Evolutionary conservation across 192 early-diverging fungal genomes (phyloP).

Genomic region (Jimgerdemannia lactiflua): DNA sequence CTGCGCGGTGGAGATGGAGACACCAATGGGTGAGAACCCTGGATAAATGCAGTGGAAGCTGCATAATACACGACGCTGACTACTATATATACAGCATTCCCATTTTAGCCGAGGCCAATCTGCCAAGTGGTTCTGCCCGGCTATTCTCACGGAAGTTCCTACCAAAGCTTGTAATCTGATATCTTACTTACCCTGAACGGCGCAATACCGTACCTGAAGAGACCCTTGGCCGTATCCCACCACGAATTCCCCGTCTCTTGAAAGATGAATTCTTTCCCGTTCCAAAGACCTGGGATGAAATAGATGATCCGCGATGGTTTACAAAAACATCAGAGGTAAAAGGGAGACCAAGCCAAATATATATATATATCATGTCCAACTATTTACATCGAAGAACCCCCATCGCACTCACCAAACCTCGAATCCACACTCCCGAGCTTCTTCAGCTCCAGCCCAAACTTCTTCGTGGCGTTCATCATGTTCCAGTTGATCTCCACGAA

Average conservation of each 20-base stretch:
- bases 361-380: too few relatives aligned
- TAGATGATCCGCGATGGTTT: too few relatives aligned
- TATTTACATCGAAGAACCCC: too few relatives aligned
- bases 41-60: too few relatives aligned
- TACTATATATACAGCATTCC: too few relatives aligned
- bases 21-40: neutral
- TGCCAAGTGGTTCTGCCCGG: too few relatives aligned
- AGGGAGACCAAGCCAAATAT: too few relatives aligned
- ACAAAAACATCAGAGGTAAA: too few relatives aligned
- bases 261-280: conserved; percentile 51
- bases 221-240: conserved; percentile 34
- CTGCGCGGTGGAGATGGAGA: conserved; percentile 11
- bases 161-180: too few relatives aligned
- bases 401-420: conserved; percentile 10
- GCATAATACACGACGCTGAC: too few relatives aligned
- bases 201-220: conserved; percentile 42
- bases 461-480: conserved; percentile 44
- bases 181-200: conserved; percentile 41
- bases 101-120: too few relatives aligned
- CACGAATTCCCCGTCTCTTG: conserved; percentile 38
- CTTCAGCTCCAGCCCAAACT: conserved; percentile 45
- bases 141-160: too few relatives aligned
- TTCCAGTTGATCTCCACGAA: conserved; percentile 58
- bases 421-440: conserved; percentile 16
- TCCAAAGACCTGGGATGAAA: conserved; percentile 46